phyloP scores from a whole-genome alignment of 768 basidiomycete species.

The Lactarius evosmus region DNA sequence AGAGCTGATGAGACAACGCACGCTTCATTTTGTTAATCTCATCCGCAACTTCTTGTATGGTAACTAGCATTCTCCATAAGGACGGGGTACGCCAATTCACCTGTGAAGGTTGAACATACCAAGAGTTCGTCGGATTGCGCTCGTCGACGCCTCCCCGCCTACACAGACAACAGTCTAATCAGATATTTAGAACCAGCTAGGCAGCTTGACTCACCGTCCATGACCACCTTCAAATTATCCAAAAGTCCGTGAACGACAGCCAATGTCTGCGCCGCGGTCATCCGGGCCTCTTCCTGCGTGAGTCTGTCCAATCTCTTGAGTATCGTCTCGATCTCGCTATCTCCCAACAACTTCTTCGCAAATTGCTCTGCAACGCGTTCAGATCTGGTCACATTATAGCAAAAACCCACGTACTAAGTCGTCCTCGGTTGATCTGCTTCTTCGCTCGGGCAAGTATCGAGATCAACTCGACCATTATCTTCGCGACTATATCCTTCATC shows the following conservation, averaged over 20 bases:
- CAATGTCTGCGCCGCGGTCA: too few relatives aligned
- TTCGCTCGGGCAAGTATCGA: constrained; percentile 2
- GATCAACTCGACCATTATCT: constrained; percentile 2
- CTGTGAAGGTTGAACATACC: neutral
- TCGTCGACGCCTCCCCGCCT: neutral
- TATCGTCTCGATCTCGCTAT: too few relatives aligned
- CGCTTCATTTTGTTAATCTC: constrained; percentile 8
- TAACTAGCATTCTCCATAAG: neutral
- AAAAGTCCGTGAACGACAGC: too few relatives aligned
- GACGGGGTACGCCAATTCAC: neutral
- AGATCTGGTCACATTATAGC: too few relatives aligned
- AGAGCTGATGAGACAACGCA: neutral
- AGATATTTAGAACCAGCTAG: neutral
- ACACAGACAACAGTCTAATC: neutral
- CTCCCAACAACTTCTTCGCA: too few relatives aligned
- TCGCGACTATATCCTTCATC: neutral
- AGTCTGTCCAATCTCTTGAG: too few relatives aligned
- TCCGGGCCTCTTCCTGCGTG: too few relatives aligned
- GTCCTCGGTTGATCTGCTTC: too few relatives aligned
- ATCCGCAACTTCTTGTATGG: neutral
- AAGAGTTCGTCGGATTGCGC: neutral
- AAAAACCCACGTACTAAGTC: too few relatives aligned
- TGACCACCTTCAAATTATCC: too few relatives aligned
- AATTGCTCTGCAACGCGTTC: too few relatives aligned
- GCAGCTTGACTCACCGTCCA: too few relatives aligned